These are phyloP conservation scores for Peniophora sp. DNA, from an alignment of 1,284 basidiomycete species.

Conservation along the genomic window DNA sequence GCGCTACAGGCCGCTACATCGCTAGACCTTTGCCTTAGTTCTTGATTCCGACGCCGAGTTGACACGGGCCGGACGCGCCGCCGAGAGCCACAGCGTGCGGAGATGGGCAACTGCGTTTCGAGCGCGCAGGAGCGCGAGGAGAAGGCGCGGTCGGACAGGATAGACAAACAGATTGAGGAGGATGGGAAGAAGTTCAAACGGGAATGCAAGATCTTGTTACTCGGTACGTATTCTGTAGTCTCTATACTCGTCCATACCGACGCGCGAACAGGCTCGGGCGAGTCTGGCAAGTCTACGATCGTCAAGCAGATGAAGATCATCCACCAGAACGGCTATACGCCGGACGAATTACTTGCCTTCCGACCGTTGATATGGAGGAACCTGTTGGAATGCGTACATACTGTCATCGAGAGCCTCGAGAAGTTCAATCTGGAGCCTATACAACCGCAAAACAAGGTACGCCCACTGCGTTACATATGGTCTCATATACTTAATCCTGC, in stretches of 20 bases:
- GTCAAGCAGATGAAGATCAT: slow-evolving; percentile 99
- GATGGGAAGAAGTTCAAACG: slow-evolving; percentile 71
- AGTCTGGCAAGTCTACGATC: slow-evolving; percentile 93
- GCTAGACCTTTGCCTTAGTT: too few species aligned
- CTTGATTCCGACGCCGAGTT: too few species aligned
- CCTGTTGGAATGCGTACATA: slow-evolving; percentile 85
- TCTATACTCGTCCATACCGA: neutral
- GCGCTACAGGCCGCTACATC: too few species aligned
- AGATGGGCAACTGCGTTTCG: slow-evolving; percentile 64
- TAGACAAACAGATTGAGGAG: slow-evolving; percentile 68
- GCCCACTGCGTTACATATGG: slow-evolving; percentile 9
- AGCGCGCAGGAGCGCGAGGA: slow-evolving; percentile 44
- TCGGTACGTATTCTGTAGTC: slow-evolving; percentile 50
- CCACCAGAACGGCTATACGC: slow-evolving; percentile 87
- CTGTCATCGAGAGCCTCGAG: slow-evolving; percentile 82
- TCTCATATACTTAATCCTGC: slow-evolving; percentile 1
- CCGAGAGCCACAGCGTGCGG: neutral
- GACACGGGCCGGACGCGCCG: too few species aligned
- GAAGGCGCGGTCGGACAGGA: slow-evolving; percentile 62
- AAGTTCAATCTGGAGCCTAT: slow-evolving; percentile 84
- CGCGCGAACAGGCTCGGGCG: slow-evolving; percentile 52
- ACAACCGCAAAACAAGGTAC: slow-evolving; percentile 66
- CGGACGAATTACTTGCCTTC: slow-evolving; percentile 75
- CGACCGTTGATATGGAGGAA: slow-evolving; percentile 81
- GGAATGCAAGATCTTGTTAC: slow-evolving; percentile 91